Percentiles rank a stretch among this genome's conserved stretches.
Evolutionary conservation across 1,284 basidiomycete genomes (phyloP).

Genomic region (Cutaneotrichosporon mucoides): DNA sequence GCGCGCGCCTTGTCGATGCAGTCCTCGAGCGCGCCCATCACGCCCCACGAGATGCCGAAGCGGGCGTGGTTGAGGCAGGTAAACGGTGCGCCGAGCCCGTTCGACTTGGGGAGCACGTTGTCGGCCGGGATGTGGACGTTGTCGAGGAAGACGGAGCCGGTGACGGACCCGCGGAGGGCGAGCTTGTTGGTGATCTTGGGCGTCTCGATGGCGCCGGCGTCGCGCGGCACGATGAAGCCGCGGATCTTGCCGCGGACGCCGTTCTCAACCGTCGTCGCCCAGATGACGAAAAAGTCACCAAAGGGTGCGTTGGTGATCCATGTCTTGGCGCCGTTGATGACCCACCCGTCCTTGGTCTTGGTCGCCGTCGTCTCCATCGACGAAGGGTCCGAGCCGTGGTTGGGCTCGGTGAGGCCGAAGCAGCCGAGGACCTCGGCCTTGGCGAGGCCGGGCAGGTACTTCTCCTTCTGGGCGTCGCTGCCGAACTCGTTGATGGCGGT

Average conservation of each 20-base stretch:
- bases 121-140: constrained; percentile 67
- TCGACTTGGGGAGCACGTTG: constrained; percentile 67
- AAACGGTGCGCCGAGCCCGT: constrained; percentile 78
- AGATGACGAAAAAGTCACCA: constrained; percentile 80
- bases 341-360: constrained; percentile 75
- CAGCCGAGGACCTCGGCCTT: constrained; percentile 89
- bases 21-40: constrained; percentile 91
- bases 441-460: constrained; percentile 70
- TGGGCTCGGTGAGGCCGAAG: constrained; percentile 93
- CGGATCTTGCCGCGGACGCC: constrained; percentile 67
- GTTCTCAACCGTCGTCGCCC: constrained; percentile 58
- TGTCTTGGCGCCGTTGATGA: constrained; percentile 87
- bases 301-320: constrained; percentile 93
- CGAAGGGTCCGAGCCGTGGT: constrained; percentile 90
- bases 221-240: constrained; percentile 67
- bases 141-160: constrained; percentile 92
- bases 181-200: constrained; percentile 91
- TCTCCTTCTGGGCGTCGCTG: constrained; percentile 81
- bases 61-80: constrained; percentile 86
- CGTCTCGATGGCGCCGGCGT: constrained; percentile 62
- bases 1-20: constrained; percentile 72
- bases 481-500: constrained; percentile 91
- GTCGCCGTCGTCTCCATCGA: constrained; percentile 91
- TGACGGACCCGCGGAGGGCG: constrained; percentile 80
- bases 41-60: constrained; percentile 88